A percentile compares a stretch with the other conserved stretches of the same genome.
These are phyloP conservation scores for Mariannaea elegans DNA, from an alignment of 2,329 filamentous ascomycete species.

Conservation along the genomic window DNA sequence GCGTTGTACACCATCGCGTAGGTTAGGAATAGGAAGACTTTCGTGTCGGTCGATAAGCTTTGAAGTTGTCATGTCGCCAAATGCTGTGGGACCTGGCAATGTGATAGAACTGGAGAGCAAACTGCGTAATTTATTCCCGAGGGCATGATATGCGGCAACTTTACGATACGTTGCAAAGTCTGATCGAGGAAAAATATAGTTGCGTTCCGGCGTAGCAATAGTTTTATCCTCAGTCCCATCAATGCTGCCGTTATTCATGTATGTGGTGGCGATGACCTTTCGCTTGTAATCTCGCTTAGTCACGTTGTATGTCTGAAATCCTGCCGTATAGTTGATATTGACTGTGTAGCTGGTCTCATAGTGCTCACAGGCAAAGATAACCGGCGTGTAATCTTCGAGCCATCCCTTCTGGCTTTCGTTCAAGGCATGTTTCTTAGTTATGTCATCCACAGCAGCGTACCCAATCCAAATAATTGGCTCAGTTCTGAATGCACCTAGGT, in stretches of 20 bases:
- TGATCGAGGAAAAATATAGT: constrained; percentile 23
- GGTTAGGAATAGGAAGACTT: constrained; percentile 17
- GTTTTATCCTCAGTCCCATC: constrained; percentile 29
- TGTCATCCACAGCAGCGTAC: constrained; percentile 22
- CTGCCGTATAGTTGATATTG: constrained; percentile 24
- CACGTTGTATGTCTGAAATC: constrained; percentile 26
- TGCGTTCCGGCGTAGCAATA: constrained; percentile 18
- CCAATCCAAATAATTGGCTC: constrained; percentile 10
- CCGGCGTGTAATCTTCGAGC: constrained; percentile 24
- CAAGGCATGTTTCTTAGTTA: constrained; percentile 3
- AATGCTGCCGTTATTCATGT: background rate
- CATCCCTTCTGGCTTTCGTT: background rate
- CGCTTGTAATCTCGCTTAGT: constrained; percentile 18
- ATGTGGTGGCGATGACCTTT: constrained; percentile 34
- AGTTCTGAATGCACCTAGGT: constrained; percentile 9
- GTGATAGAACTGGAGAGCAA: constrained; percentile 21
- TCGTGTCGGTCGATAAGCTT: constrained; percentile 27
- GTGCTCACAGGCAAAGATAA: constrained; percentile 34
- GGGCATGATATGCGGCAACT: constrained; percentile 27
- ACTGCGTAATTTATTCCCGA: constrained; percentile 23
- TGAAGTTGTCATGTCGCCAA: constrained; percentile 15
- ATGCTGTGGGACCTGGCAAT: background rate
- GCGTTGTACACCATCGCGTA: constrained; percentile 12
- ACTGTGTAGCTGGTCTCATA: constrained; percentile 35
- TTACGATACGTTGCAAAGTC: constrained; percentile 19